These are phyloP conservation scores for Lepiota subincarnata DNA, from an alignment of 768 basidiomycete species.

Conservation along the genomic window DNA sequence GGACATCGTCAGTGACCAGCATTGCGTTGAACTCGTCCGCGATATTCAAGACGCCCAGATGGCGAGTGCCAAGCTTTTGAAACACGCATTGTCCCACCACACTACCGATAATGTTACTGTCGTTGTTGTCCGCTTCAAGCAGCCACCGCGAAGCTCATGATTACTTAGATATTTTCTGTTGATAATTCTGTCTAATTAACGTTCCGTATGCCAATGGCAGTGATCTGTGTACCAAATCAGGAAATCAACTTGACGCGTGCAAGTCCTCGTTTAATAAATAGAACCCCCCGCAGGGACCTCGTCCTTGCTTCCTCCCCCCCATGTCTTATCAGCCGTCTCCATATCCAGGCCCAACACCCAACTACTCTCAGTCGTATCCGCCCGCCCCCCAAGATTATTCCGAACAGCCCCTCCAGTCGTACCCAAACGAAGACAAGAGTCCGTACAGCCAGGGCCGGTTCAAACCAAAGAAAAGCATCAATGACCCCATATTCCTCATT, in stretches of 20 bases:
- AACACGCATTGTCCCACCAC: constrained; percentile 83
- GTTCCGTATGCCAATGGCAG: too few relatives aligned
- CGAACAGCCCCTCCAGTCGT: constrained; percentile 16
- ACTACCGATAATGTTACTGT: constrained; percentile 96
- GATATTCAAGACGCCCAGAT: constrained; percentile 72
- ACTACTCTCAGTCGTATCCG: constrained; percentile 30
- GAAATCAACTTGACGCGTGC: neutral
- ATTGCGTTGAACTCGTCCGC: constrained; percentile 81
- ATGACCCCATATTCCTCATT: constrained; percentile 68
- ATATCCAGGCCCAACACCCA: constrained; percentile 37
- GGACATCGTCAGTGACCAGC: constrained; percentile 93
- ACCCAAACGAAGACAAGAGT: constrained; percentile 35
- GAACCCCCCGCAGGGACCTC: neutral
- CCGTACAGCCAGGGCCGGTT: constrained; percentile 63
- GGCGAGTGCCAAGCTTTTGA: constrained; percentile 70
- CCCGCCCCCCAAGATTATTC: constrained; percentile 18
- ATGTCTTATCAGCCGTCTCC: constrained; percentile 25
- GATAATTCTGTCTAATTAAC: neutral
- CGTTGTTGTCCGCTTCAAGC: constrained; percentile 81
- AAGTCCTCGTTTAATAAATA: neutral
- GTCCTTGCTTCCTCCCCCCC: neutral
- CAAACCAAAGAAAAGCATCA: constrained; percentile 62
- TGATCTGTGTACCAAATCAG: neutral
- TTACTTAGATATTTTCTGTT: neutral
- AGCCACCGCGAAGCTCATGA: constrained; percentile 13